Percentiles rank a stretch among this genome's conserved stretches.
Evolutionary conservation across 164 flowering plant genomes (phyloP).

Genomic region (Magnolia kwangsiensis): DNA sequence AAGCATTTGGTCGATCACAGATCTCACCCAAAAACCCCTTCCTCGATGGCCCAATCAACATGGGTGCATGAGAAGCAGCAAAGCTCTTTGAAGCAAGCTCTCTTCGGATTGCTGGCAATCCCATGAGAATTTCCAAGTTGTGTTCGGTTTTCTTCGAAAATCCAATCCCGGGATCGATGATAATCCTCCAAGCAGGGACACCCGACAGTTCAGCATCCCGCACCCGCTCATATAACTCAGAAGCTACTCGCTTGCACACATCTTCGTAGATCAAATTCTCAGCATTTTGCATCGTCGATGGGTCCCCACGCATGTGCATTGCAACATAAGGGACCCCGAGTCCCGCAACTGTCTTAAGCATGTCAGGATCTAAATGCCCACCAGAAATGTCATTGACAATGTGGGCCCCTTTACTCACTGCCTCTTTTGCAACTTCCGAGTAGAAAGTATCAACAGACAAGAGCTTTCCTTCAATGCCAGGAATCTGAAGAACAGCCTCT

Average conservation of each 20-base stretch:
- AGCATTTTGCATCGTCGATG: constrained; percentile 70
- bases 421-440: constrained; percentile 78
- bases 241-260: constrained; percentile 66
- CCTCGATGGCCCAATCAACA: constrained; percentile 86
- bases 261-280: constrained; percentile 62
- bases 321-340: constrained; percentile 72
- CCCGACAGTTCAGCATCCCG: constrained; percentile 71
- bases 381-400: constrained; percentile 85
- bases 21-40: constrained; percentile 82
- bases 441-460: constrained; percentile 88
- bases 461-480: constrained; percentile 67
- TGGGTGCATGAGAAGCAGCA: constrained; percentile 67
- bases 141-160: constrained; percentile 82
- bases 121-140: constrained; percentile 65
- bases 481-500: constrained; percentile 59
- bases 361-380: constrained; percentile 64
- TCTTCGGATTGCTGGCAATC: constrained; percentile 43
- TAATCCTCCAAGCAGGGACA: constrained; percentile 89
- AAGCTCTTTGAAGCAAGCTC: constrained; percentile 63
- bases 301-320: constrained; percentile 95
- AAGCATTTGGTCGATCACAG: constrained; percentile 51
- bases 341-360: constrained; percentile 56
- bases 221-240: constrained; percentile 48
- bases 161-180: constrained; percentile 87
- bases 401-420: constrained; percentile 73